These are phyloP conservation scores for Schizophyllum amplum DNA, from an alignment of 1,284 basidiomycete species.

Conservation along the genomic window DNA sequence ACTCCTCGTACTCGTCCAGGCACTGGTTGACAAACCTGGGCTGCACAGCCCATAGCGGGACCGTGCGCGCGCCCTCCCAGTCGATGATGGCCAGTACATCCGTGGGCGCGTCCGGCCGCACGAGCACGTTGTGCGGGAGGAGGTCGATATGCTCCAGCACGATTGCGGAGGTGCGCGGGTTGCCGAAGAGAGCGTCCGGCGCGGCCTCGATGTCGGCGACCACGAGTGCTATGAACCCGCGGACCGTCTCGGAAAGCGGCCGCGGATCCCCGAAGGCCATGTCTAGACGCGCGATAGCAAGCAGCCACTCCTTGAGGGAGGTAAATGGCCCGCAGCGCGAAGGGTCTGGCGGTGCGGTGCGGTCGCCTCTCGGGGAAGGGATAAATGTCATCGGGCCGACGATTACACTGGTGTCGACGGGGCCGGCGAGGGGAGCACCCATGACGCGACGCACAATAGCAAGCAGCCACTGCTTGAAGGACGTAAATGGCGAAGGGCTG, in stretches of 20 bases:
- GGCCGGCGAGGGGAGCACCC: no score
- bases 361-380: neutral
- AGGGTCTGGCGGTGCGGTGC: neutral
- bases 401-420: neutral
- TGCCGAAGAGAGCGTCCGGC: neutral
- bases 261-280: constrained; percentile 2
- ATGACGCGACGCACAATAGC: no score
- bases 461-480: no score
- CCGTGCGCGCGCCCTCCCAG: constrained; percentile 17
- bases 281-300: constrained; percentile 12
- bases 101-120: constrained; percentile 10
- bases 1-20: neutral
- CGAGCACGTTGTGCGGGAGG: constrained; percentile 16
- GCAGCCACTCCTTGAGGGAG: constrained; percentile 10
- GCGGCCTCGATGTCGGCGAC: constrained; percentile 2
- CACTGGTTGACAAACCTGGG: neutral
- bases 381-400: neutral
- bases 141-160: constrained; percentile 13
- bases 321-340: constrained; percentile 13
- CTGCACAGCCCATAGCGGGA: constrained; percentile 12
- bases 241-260: constrained; percentile 1
- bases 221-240: neutral
- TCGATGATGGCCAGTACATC: constrained; percentile 16
- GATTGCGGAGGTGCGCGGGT: neutral
- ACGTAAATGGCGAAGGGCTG: no score